These are phyloP conservation scores for Lipomyces yamadae DNA, from an alignment of 805 yeast genomes.

Conservation along the genomic window DNA sequence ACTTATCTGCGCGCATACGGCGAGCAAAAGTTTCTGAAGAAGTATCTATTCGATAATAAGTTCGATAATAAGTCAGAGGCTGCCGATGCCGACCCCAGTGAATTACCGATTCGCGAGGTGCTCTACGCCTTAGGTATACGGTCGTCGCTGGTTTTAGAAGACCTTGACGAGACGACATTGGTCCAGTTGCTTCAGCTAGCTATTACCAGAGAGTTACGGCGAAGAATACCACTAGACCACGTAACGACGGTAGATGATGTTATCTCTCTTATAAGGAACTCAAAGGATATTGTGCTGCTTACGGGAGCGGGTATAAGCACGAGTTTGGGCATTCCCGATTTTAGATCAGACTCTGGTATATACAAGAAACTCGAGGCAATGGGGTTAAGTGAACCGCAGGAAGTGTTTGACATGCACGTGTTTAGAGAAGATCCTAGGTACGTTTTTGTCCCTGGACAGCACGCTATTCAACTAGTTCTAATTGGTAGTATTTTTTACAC, in stretches of 20 bases:
- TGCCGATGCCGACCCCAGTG: not conserved
- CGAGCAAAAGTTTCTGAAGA: constrained; percentile 15
- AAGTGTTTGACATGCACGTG: constrained; percentile 76
- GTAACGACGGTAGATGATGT: constrained; percentile 66
- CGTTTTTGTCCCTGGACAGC: not conserved
- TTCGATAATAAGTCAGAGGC: not conserved
- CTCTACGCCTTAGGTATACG: constrained; percentile 33
- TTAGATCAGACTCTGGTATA: constrained; percentile 85
- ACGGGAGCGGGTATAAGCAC: constrained; percentile 97
- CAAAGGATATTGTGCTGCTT: constrained; percentile 68
- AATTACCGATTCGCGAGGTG: constrained; percentile 35
- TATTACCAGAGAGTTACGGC: constrained; percentile 62
- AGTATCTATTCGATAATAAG: constrained; percentile 13
- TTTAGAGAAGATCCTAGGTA: constrained; percentile 70
- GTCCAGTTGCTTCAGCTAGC: constrained; percentile 53
- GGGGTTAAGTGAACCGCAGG: constrained; percentile 86
- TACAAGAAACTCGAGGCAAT: constrained; percentile 69
- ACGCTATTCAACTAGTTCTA: not conserved
- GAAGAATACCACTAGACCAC: constrained; percentile 59
- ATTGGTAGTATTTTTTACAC: constrained; percentile 66
- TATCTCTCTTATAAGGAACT: constrained; percentile 55
- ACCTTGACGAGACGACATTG: constrained; percentile 51
- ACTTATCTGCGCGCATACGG: constrained; percentile 26
- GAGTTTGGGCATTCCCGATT: constrained; percentile 88
- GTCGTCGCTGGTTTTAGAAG: constrained; percentile 40